Evolutionary conservation across 176 grass and related monocot species (phyloP), one percentile per base, ranked within the genome.

Genomic region (Eragrostis nindensis): DNA sequence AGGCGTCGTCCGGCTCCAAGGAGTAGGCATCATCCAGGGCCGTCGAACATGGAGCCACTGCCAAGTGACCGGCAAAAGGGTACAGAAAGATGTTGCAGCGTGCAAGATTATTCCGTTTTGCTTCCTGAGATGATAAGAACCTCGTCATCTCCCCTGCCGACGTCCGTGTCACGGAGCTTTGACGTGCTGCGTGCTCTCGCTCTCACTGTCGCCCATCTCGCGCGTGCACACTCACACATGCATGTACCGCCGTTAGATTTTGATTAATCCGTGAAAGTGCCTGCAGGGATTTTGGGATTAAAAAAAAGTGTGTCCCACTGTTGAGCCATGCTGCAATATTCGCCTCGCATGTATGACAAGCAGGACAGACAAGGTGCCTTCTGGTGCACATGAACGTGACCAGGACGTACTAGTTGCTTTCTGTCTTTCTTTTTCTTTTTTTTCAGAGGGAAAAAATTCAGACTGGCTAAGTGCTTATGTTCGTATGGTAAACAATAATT

Each of bases 241-340:
- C 19, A 56, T 10, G 61, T 45, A 75, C 48, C 1, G 6, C 25
- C 47, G 32, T 36, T 8, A 55, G 8, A 11, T 7, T 16, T 26
- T 42, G 2, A 2, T 25, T 59, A 43, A 25, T 8, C 57, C 7
- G 0, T 61, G 15, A 29, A 10, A 64, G 17, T 45, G 61, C 6
- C 12, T 24, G 62, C 8, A 24, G 46, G 18, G 22, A 54, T 52
- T 22, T 52, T n/a, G 21, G 14, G 21, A 62, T 40, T 2, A 7
- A 62, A 39, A 80, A 68, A 48, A 18, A 13, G 57, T 3, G 24
- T 13, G 7, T 11, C 45, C 17, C 3, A 5, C 25, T 38, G 54
- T 56, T 40, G 42, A 40, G 41, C 83, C 82, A 80, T 80, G 70
- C 78, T 2, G 83, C 50, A 6, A 78, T 90, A 90, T 90, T 90